Percentiles rank a stretch among this genome's conserved stretches.
Evolutionary conservation across 225 moss, liverwort and hornwort species (phyloP).

Genomic region (Pseudisothecium myosuroides): DNA sequence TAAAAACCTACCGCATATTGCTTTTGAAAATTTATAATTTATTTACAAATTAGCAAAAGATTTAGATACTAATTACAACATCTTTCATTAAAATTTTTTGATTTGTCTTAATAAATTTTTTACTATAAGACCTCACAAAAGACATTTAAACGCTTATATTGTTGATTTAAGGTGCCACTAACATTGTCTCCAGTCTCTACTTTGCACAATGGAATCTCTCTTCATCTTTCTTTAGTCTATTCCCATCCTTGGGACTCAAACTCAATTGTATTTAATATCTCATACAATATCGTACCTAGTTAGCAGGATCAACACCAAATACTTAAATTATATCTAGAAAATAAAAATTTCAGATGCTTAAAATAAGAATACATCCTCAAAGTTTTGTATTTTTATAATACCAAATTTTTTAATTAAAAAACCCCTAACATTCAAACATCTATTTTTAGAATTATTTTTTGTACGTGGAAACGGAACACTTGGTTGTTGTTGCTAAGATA

Average conservation of each 20-base stretch:
- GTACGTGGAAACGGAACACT: no score
- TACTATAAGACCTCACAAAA: neutral
- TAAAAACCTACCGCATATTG: accelerated
- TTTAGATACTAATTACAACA: neutral
- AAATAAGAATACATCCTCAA: neutral
- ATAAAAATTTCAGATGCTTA: accelerated
- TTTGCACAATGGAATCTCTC: neutral
- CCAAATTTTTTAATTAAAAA: no score
- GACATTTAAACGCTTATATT: neutral
- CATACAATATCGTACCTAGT: neutral
- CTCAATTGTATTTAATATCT: neutral
- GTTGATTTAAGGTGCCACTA: neutral
- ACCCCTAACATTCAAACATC: no score
- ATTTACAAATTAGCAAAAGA: neutral
- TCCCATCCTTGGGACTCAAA: neutral
- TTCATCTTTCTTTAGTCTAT: neutral
- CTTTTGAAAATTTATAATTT: neutral
- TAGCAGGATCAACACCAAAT: neutral
- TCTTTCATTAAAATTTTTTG: neutral
- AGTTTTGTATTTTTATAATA: no score
- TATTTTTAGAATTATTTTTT: no score
- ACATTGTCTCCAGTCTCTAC: neutral
- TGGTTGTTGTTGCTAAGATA: no score
- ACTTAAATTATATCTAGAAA: neutral
- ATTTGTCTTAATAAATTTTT: neutral